These are phyloP conservation scores for Colletotrichum somersetense DNA, from an alignment of 2,329 filamentous ascomycete genomes.

Conservation along the genomic window DNA sequence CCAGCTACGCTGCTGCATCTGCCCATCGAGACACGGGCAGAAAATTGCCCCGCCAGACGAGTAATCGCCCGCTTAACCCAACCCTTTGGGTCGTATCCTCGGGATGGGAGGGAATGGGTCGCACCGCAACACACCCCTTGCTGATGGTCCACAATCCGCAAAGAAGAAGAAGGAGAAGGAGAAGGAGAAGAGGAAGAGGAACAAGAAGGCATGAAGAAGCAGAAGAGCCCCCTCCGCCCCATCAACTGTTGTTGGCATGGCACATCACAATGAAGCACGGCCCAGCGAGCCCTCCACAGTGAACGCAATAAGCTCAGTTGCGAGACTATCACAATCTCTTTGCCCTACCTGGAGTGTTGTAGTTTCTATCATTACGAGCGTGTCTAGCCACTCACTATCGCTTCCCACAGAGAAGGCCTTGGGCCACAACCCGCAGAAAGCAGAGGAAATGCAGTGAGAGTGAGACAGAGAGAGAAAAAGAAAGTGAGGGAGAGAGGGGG, in stretches of 20 bases:
- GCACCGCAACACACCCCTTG: slow-evolving; percentile 14
- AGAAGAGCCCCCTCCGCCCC: background rate
- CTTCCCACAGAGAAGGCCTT: background rate
- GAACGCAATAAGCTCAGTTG: too few relatives aligned
- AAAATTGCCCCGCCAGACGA: background rate
- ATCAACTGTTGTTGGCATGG: slow-evolving; percentile 2
- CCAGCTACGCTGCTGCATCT: too few relatives aligned
- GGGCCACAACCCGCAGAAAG: slow-evolving; percentile 1
- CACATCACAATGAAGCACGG: background rate
- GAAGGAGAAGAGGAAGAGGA: background rate
- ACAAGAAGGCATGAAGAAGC: background rate
- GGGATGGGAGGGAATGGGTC: slow-evolving; percentile 15
- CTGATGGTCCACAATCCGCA: slow-evolving; percentile 1
- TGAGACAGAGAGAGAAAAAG: too few relatives aligned
- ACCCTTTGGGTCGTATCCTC: slow-evolving; percentile 30
- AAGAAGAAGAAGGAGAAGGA: background rate
- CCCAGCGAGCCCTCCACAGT: background rate
- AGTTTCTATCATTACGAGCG: too few relatives aligned
- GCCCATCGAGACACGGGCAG: background rate
- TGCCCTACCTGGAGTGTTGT: background rate
- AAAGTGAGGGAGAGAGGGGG: background rate
- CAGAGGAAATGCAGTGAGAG: background rate
- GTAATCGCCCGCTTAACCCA: slow-evolving; percentile 4
- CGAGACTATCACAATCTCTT: background rate
- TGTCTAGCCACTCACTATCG: too few relatives aligned